These are phyloP conservation scores for Pseudoturritis turrita DNA, from an alignment of 345 rosid species.

Conservation along the genomic window DNA sequence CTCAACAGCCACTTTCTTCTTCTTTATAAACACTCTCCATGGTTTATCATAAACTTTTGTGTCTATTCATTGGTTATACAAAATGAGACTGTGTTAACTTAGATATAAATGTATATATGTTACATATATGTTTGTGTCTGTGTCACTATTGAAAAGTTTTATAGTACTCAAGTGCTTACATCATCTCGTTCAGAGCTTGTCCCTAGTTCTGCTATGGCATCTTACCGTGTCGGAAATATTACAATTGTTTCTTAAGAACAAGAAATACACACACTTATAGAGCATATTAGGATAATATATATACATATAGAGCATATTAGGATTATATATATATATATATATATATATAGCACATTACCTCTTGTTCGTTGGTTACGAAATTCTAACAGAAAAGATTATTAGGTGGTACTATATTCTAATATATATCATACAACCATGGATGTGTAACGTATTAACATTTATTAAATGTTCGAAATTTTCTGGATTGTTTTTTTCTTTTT, in stretches of 20 bases:
- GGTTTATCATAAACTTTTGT: too few species aligned
- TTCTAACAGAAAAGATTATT: not conserved
- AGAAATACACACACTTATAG: not conserved
- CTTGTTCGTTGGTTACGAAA: not conserved
- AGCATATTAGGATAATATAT: not conserved
- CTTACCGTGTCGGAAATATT: slow-evolving; percentile 34
- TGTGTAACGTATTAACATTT: too few species aligned
- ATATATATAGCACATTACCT: not conserved
- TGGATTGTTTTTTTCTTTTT: too few species aligned
- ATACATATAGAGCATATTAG: not conserved
- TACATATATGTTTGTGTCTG: not conserved
- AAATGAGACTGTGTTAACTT: not conserved
- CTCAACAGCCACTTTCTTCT: too few species aligned
- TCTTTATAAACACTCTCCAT: too few species aligned
- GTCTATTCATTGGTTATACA: not conserved
- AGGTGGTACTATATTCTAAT: not conserved
- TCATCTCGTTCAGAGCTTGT: slow-evolving; percentile 48
- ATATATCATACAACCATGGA: too few species aligned
- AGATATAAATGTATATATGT: not conserved
- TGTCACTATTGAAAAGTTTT: slow-evolving; percentile 14
- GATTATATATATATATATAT: too few species aligned
- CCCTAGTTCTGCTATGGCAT: slow-evolving; percentile 37
- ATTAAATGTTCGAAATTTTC: not conserved
- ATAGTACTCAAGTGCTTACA: slow-evolving; percentile 43
- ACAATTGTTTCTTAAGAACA: slow-evolving; percentile 20